Base-by-base conservation (phyloP, 1,284 basidiomycete species). In the Malassezia globosa region DNA sequence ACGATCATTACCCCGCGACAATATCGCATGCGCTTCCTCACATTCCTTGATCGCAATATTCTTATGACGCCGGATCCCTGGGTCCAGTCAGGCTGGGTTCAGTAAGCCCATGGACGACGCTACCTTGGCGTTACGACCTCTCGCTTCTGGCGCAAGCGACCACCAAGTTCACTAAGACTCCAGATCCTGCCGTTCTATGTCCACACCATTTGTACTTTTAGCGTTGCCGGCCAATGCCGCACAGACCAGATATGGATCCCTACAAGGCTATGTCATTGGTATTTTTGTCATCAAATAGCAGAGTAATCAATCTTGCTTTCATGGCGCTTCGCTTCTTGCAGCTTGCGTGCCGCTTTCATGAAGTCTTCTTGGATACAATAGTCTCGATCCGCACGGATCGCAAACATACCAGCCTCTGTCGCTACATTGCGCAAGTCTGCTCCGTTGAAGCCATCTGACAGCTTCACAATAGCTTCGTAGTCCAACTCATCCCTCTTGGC, bases 391-490 rank as follows among this genome's bases (percentile, higher is more conserved):
- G 95, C 90, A 42, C 94, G 79, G 65, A 99, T 96, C 11, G 94
- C 94, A 73, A 96, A 96, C 89, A 99, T 95, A 44, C 94, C 92
- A 7, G 92, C 88, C 74, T 97, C 94, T 5, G 94, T 97, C 45
- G 92, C 83, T 11, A 99, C 87, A 72, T 97, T 97, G 46, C 92
- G 80, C 71, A 97, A 72, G 76, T 97, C 94, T 5, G 68, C 68
- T 16, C 66, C 68, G 46, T 71, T 71, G 58, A 66, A 66, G 33
- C 68, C 68, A 36, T 68, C 37, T 58, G 73, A 44, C 46, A 86
- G 83, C 78, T 97, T 97, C 56, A 97, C 94, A 18, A 68, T 66
- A 19, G 65, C 65, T 40, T 68, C 65, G 52, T 64, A 68, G 48
- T 68, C 65, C 26, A 61, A 42, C 55, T 63, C 89, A 42, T 80